Conservation (phyloP, 768 basidiomycete species). For the Mycena alexandri region DNA sequence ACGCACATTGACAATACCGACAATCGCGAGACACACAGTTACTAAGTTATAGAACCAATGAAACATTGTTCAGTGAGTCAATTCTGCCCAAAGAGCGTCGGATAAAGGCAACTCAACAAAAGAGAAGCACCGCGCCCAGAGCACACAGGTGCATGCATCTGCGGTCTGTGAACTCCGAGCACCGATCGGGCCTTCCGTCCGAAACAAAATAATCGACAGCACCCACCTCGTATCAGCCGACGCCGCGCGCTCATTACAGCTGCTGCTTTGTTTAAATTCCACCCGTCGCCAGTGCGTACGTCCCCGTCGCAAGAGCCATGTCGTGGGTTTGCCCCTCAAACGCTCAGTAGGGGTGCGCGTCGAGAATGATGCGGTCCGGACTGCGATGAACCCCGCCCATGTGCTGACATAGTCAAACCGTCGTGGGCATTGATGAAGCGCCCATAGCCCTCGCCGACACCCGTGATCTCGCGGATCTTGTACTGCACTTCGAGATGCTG, state of each 20-base stretch:
- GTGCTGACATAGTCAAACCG: constrained; percentile 56
- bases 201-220: not conserved
- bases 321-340: constrained; percentile 59
- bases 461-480: constrained; percentile 78
- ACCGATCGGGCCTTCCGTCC: no score
- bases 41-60: no score
- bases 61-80: no score
- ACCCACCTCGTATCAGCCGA: constrained; percentile 64
- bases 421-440: constrained; percentile 53
- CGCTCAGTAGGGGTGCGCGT: constrained; percentile 78
- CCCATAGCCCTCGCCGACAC: constrained; percentile 77
- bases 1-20: no score
- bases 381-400: constrained; percentile 69
- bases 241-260: constrained; percentile 72
- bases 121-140: no score
- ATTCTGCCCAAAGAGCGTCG: no score
- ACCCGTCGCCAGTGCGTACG: constrained; percentile 37
- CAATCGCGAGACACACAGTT: no score
- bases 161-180: no score
- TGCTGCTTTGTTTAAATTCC: constrained; percentile 60
- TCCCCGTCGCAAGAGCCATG: no score
- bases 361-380: constrained; percentile 71
- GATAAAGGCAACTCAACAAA: no score
- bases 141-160: no score
- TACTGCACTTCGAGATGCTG: constrained; percentile 63